Base-by-base conservation (phyloP, 257 asterid species). In the Ophiorrhiza pumila region DNA sequence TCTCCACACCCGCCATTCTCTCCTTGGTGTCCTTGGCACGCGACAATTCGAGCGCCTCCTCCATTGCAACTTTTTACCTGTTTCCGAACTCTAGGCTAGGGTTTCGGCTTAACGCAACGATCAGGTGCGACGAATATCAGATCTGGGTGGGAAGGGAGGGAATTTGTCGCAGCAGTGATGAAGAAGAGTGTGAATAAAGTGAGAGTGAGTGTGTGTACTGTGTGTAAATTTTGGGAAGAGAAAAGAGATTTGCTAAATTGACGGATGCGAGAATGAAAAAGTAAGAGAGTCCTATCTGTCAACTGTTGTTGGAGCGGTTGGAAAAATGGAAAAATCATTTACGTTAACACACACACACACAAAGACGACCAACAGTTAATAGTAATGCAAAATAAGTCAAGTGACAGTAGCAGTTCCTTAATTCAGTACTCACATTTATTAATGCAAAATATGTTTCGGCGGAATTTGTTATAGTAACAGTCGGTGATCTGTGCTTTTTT, bases 1-100 rank as follows among this genome's bases (percentile, higher is more conserved):
- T 89, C 86, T 95, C 99, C 61, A 92, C 97, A 25, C 96, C 99
- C 1, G 99, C 98, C 99, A 95, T 95, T 80, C 99, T 85, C 87
- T 95, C 97, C 86, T 95, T 95, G 39, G 99, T 95, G 85, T 95
- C 99, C 91, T 95, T 95, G 10, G 96, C 96, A 71, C 96, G 97
- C 80, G 91, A 92, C 86, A 88, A 82, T 77, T 92, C 98, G 71
- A 95, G 77, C 45, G 98, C 99, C 87, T 85, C 98, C 92, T 95
- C 99, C 99, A 95, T 92, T n/a, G n/a, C n/a, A n/a, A n/a, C n/a
- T n/a, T n/a, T 72, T 42, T 11, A 49, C 8, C 65, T 20, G 31
- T 34, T 41, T 1, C 4, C 9, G 73, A 2, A 59, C 27, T 77
- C 60, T 73, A 41, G 42, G 25, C 69, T 59, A 25, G 73, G 68